A percentile compares a stretch with the other conserved stretches of the same genome.
Conservation (phyloP, 2,329 filamentous ascomycete genomes). For the Penicillium sp. region DNA sequence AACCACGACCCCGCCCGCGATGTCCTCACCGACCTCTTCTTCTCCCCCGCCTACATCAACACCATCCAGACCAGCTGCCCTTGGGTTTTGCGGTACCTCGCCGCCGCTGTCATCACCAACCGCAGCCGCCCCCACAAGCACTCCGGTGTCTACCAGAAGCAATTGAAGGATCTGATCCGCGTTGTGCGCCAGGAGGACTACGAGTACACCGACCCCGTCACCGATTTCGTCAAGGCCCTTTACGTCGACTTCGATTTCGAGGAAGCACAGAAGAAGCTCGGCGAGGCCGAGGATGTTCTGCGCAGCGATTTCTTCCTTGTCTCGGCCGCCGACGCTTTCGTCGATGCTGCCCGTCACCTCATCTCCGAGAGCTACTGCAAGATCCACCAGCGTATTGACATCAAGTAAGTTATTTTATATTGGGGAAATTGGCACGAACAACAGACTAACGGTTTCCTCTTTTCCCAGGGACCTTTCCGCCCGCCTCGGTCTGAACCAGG, state of each 20-base stretch:
- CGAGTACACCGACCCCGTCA: constrained; percentile 95
- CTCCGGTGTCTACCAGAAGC: constrained; percentile 88
- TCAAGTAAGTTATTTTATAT: constrained; percentile 60
- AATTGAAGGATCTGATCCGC: constrained; percentile 94
- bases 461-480: constrained; percentile 74
- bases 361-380: constrained; percentile 99
- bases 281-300: constrained; percentile 84
- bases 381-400: constrained; percentile 98
- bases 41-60: constrained; percentile 97
- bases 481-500: constrained; percentile 84
- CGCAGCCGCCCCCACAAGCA: constrained; percentile 74
- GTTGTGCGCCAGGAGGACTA: constrained; percentile 97
- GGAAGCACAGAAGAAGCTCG: constrained; percentile 86
- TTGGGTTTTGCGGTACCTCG: constrained; percentile 92
- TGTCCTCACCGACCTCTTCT: constrained; percentile 90
- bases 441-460: not conserved
- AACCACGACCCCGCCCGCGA: constrained; percentile 93
- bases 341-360: constrained; percentile 90
- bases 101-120: constrained; percentile 92
- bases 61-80: constrained; percentile 98
- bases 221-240: constrained; percentile 91
- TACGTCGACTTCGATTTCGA: constrained; percentile 98
- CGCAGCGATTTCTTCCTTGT: constrained; percentile 94
- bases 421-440: not conserved
- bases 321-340: constrained; percentile 79